Evolutionary conservation across 2,329 filamentous ascomycete species (phyloP).

Genomic region (Cladosporium sp.): DNA sequence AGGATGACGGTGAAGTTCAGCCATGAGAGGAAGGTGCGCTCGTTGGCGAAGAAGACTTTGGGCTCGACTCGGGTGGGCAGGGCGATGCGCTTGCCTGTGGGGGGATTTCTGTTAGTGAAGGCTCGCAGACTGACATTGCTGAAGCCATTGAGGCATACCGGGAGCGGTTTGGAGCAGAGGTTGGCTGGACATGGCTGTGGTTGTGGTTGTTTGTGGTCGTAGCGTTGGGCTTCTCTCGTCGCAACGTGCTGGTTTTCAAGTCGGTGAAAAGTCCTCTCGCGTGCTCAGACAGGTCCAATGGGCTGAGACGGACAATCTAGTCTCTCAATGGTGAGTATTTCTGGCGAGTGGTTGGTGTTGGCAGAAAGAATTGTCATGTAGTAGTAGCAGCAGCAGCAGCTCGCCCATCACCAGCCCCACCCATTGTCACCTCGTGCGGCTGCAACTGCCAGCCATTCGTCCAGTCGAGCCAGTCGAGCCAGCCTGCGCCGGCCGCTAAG

Average conservation of each 20-base stretch:
- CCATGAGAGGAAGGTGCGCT: conserved; percentile 98
- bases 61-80: conserved; percentile 96
- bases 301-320: conserved; percentile 7
- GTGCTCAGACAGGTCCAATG: not conserved
- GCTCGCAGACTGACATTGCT: conserved; percentile 10
- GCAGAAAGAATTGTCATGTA: too few relatives aligned
- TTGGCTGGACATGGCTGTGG: conserved; percentile 77
- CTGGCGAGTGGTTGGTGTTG: too few relatives aligned
- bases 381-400: too few relatives aligned
- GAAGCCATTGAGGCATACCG: conserved; percentile 51
- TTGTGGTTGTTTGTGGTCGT: conserved; percentile 11
- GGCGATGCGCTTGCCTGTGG: conserved; percentile 89
- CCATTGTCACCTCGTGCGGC: too few relatives aligned
- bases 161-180: conserved; percentile 92
- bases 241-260: not conserved
- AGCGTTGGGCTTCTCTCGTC: not conserved
- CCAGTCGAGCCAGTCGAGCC: too few relatives aligned
- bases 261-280: not conserved
- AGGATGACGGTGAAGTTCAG: conserved; percentile 99
- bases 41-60: conserved; percentile 99
- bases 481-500: too few relatives aligned
- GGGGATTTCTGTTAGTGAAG: conserved; percentile 14
- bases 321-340: not conserved
- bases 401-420: too few relatives aligned
- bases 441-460: too few relatives aligned